Evolutionary conservation across 768 basidiomycete species (phyloP), one percentile per base, ranked within the genome.

Genomic region (Mycena galericulata): DNA sequence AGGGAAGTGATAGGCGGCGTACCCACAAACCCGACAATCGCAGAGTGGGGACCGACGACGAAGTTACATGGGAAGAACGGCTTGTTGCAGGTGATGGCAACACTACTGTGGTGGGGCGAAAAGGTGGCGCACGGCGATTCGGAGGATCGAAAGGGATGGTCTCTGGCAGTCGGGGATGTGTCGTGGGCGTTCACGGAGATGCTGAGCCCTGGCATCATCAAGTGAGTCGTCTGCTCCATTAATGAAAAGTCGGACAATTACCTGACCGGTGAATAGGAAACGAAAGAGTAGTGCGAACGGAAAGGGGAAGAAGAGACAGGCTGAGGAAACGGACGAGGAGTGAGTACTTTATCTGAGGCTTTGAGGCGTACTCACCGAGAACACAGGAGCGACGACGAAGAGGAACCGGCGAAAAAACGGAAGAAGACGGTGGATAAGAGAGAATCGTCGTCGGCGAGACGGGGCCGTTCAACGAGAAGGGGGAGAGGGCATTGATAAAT

Each of bases 31-130:
- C 40, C 41, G 4, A 8, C 22, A 9, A 18, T n/a, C 10, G 17
- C 20, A 2, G 41, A 57, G 26, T 57, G 56, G 56, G 24, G 40
- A 15, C 7, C 4, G 34, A 2, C 45, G 15, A n/a, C 24, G 26
- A 57, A 45, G 26, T 18, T 43, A 3, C 40, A 57, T 15, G 56
- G 56, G 2, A 11, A 27, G 17, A 57, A 57, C 41, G 56, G 56
- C 5, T 15, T 57, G 26, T n/a, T 57, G 2, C 56, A 57, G 38
- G 56, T 57, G 14, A 57, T 57, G 56, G 56, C 56, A 17, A 29
- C 26, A 9, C 26, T 57, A 41, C 41, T 57, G 17, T 57, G 56
- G 56, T 57, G 56, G 56, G 56, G 40, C 1, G 54, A 56, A 12
- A 50, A 26, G 22, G 29, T 30, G 27, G 49, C 6, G 27, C 15